Evolutionary conservation across 352 stramenopile species (phyloP).

Genomic region (Phytophthora sansomeana): DNA sequence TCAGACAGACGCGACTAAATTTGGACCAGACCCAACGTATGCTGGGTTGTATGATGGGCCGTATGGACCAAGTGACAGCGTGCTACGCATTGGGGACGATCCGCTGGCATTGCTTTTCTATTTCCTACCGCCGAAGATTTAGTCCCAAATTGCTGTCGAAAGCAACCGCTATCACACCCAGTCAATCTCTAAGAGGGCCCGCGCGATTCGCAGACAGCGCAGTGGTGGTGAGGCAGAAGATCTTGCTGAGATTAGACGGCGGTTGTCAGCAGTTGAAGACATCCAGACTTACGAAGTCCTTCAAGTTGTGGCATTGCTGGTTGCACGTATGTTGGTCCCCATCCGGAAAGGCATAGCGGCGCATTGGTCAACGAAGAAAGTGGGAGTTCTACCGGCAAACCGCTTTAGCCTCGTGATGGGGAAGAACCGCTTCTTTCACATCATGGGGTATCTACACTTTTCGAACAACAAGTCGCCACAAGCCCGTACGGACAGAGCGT

Average conservation of each 20-base stretch:
- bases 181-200: not conserved
- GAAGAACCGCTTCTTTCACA: not conserved
- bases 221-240: not conserved
- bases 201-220: not conserved
- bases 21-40: not conserved
- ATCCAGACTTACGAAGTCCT: not conserved
- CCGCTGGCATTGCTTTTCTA: not conserved
- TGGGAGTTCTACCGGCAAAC: not conserved
- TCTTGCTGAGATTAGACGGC: not conserved
- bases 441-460: not conserved
- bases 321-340: not conserved
- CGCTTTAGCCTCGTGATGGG: not conserved
- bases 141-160: not conserved
- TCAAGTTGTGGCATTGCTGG: not conserved
- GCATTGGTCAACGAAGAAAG: not conserved
- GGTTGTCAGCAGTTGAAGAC: not conserved
- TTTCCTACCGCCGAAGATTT: not conserved
- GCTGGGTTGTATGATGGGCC: not conserved
- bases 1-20: not conserved
- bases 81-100: not conserved
- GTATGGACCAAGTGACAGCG: not conserved
- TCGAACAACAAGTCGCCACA: not conserved
- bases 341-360: not conserved
- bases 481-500: not conserved
- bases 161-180: not conserved